A percentile compares a stretch with the other conserved stretches of the same genome.
These are phyloP conservation scores for Protostelium mycophagum DNA, from an alignment of 78 protist genomes.

Conservation along the genomic window DNA sequence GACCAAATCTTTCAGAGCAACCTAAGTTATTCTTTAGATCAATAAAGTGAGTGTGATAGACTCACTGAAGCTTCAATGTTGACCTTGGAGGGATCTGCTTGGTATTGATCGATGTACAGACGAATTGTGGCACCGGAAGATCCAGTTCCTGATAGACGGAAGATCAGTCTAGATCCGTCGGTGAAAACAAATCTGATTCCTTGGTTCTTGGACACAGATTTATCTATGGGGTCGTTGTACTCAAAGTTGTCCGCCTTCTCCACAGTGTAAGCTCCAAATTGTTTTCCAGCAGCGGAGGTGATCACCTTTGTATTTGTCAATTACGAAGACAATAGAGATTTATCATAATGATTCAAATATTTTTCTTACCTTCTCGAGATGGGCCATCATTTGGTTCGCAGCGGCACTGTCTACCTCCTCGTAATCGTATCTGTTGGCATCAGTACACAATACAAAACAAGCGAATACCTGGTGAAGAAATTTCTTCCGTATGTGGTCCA, in stretches of 20 bases:
- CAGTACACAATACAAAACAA: not conserved
- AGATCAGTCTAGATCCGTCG: constrained; percentile 90
- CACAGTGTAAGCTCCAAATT: constrained; percentile 10
- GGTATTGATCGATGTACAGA: constrained; percentile 85
- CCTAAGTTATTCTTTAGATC: not conserved
- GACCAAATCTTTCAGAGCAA: constrained; percentile 63
- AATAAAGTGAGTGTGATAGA: not conserved
- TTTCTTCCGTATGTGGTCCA: constrained; percentile 90
- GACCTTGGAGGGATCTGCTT: constrained; percentile 8
- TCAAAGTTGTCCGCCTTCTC: constrained; percentile 68
- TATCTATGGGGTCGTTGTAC: constrained; percentile 91
- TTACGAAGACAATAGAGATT: not conserved
- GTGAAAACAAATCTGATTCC: constrained; percentile 81
- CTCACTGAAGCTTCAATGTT: constrained; percentile 7
- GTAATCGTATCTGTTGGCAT: constrained; percentile 69
- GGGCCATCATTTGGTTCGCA: constrained; percentile 66
- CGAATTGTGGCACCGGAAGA: constrained; percentile 95
- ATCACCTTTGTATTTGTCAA: too few relatives aligned
- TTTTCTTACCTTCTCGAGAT: constrained; percentile 1
- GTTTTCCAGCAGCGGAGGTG: not conserved
- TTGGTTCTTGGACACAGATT: constrained; percentile 60
- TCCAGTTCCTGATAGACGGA: constrained; percentile 93
- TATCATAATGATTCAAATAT: not conserved
- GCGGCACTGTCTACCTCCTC: constrained; percentile 72
- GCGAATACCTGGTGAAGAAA: constrained; percentile 71